Percentiles rank a stretch among this genome's conserved stretches.
These are phyloP conservation scores for Tylopilus sp. DNA, from an alignment of 1,284 basidiomycete species.

Conservation along the genomic window DNA sequence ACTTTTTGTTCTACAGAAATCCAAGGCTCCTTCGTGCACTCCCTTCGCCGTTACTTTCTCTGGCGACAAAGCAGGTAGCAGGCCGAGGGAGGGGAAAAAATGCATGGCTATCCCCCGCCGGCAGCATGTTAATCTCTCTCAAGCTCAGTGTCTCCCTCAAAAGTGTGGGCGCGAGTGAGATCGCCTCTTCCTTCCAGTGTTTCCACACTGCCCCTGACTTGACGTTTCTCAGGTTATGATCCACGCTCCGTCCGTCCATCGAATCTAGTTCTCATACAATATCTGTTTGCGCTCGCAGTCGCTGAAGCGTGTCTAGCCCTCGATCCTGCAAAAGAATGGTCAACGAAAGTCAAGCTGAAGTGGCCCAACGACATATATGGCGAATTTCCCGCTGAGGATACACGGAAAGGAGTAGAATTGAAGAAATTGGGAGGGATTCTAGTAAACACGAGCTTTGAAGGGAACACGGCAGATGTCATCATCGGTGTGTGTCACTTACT, in stretches of 20 bases:
- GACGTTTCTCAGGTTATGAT: background rate
- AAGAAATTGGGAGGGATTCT: constrained; percentile 90
- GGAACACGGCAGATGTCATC: constrained; percentile 71
- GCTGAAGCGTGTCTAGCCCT: constrained; percentile 73
- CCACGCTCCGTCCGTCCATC: constrained; percentile 47
- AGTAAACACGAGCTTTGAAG: constrained; percentile 82
- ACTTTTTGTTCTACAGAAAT: constrained; percentile 54
- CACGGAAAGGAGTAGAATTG: constrained; percentile 34
- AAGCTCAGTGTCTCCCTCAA: constrained; percentile 60
- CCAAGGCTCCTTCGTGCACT: constrained; percentile 65
- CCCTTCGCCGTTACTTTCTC: constrained; percentile 73
- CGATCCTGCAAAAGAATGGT: constrained; percentile 41
- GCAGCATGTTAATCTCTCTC: constrained; percentile 86
- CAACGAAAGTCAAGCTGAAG: constrained; percentile 74
- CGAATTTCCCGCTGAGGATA: constrained; percentile 45
- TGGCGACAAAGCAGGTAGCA: constrained; percentile 85
- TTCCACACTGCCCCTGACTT: background rate
- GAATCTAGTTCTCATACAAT: constrained; percentile 93
- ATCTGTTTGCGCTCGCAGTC: constrained; percentile 89
- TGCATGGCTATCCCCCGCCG: constrained; percentile 89
- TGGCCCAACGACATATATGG: constrained; percentile 99
- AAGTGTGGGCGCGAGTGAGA: constrained; percentile 9
- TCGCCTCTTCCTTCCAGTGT: background rate
- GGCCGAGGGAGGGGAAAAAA: constrained; percentile 90
- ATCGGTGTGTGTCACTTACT: constrained; percentile 56